phyloP scores from a whole-genome alignment of 2,329 filamentous ascomycete species.

The Eurotiales sp. region DNA sequence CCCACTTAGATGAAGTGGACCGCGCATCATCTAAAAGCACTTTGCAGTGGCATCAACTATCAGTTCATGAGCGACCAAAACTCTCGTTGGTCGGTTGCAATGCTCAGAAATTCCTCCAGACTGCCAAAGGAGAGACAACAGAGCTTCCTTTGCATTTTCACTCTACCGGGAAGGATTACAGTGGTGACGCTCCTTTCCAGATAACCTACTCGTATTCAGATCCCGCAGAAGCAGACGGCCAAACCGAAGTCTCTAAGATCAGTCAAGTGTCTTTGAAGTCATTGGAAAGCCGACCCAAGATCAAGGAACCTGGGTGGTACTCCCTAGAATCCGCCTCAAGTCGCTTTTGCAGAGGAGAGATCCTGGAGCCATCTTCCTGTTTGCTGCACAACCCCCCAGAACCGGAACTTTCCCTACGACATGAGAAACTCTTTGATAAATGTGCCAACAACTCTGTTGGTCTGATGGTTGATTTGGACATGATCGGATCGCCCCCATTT shows the following conservation, averaged over 20 bases:
- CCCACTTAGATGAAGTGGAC: slow-evolving; percentile 64
- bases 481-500: slow-evolving; percentile 91
- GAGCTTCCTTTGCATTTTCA: slow-evolving; percentile 69
- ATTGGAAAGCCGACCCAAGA: slow-evolving; percentile 60
- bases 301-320: slow-evolving; percentile 80
- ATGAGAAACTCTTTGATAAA: slow-evolving; percentile 86
- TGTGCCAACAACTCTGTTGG: slow-evolving; percentile 93
- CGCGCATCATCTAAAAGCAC: slow-evolving; percentile 55
- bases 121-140: slow-evolving; percentile 68
- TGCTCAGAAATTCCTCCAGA: slow-evolving; percentile 73
- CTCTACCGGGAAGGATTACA: slow-evolving; percentile 55
- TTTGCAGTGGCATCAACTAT: slow-evolving; percentile 70
- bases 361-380: slow-evolving; percentile 92
- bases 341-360: slow-evolving; percentile 78
- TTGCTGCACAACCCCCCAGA: slow-evolving; percentile 86
- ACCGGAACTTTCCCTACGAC: slow-evolving; percentile 68
- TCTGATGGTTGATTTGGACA: slow-evolving; percentile 79
- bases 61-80: slow-evolving; percentile 80
- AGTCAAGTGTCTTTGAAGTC: slow-evolving; percentile 56
- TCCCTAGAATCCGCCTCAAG: slow-evolving; percentile 76
- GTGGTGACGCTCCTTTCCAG: slow-evolving; percentile 63
- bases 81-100: slow-evolving; percentile 72
- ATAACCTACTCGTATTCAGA: slow-evolving; percentile 80
- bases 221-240: slow-evolving; percentile 67
- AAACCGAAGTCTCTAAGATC: slow-evolving; percentile 55